A percentile compares a stretch with the other conserved stretches of the same genome.
Conservation (phyloP, 371 early-diverging fungal species). For the Mortierella sp. region DNA sequence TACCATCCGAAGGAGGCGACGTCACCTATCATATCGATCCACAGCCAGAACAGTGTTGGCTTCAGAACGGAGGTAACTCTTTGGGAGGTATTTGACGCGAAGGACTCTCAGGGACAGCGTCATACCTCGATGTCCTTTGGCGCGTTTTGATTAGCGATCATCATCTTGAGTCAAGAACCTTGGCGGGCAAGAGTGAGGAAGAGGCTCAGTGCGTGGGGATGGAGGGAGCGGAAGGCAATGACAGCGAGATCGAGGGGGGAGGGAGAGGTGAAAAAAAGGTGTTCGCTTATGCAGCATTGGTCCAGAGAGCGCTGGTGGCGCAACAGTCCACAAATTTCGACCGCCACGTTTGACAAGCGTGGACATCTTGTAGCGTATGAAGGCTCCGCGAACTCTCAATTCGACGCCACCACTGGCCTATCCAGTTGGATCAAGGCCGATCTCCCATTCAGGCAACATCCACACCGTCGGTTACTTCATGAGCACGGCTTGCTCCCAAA, state of each 20-base stretch:
- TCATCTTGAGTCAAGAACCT: slow-evolving; percentile 22
- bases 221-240: neutral
- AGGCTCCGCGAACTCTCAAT: no score
- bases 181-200: neutral
- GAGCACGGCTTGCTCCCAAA: no score
- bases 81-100: neutral
- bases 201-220: neutral
- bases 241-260: neutral
- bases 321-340: slow-evolving; percentile 2
- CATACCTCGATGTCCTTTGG: slow-evolving; percentile 49
- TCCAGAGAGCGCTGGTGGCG: slow-evolving; percentile 15
- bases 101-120: neutral
- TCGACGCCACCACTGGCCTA: no score
- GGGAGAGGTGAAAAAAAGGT: no score
- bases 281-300: no score
- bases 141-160: slow-evolving; percentile 42
- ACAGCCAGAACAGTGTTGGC: neutral
- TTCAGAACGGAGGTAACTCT: neutral
- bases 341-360: no score
- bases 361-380: no score
- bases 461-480: no score
- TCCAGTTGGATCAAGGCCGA: no score
- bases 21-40: slow-evolving; percentile 59
- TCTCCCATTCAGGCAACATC: no score
- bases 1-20: slow-evolving; percentile 81